phyloP scores from a whole-genome alignment of 345 rosid genomes.

The Bretschneidera sinensis region DNA sequence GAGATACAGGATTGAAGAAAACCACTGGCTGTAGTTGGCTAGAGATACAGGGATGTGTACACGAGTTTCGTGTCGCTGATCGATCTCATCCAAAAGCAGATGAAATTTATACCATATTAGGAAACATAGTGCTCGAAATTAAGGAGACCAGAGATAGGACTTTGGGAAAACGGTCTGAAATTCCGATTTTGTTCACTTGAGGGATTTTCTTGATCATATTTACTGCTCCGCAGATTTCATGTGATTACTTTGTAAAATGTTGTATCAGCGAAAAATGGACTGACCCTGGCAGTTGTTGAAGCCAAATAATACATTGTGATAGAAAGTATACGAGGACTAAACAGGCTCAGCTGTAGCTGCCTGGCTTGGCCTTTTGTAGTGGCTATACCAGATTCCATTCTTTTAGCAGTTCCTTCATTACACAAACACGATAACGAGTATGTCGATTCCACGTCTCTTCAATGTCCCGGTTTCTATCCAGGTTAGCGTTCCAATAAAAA shows the following conservation, averaged over 20 bases:
- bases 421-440: no score
- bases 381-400: no score
- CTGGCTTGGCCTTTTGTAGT: not conserved
- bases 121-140: constrained; percentile 32
- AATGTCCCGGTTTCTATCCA: no score
- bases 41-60: constrained; percentile 32
- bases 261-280: not conserved
- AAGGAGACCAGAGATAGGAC: constrained; percentile 10
- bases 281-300: not conserved
- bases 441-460: no score
- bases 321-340: no score
- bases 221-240: no score
- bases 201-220: no score
- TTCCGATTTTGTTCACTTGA: constrained; percentile 2
- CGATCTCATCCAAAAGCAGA: constrained; percentile 35
- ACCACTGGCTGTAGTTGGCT: constrained; percentile 54
- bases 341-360: not conserved
- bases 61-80: constrained; percentile 44
- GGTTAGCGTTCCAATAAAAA: no score
- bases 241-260: not conserved
- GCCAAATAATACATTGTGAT: no score
- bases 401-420: no score
- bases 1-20: constrained; percentile 41
- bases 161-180: not conserved
- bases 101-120: constrained; percentile 25